Evolutionary conservation across 495 filamentous ascomycete genomes (phyloP).

Genomic region (Daldinia concentrica): DNA sequence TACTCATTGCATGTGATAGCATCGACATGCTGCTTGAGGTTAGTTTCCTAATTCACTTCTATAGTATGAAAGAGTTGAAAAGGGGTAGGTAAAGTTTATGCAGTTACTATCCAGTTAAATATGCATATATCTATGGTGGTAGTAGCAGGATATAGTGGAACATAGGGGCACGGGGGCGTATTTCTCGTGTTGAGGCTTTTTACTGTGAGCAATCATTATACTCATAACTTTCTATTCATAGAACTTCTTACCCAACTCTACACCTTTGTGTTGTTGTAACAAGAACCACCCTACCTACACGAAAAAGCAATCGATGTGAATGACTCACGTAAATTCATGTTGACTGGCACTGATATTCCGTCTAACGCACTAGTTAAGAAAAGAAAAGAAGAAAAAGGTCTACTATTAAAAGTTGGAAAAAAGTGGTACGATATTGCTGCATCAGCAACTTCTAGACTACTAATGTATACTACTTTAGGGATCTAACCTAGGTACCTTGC

Average conservation of each 20-base stretch:
- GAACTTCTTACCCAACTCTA: background rate
- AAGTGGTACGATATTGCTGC: conserved; percentile 1
- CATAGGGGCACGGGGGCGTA: background rate
- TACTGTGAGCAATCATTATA: background rate
- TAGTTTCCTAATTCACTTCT: background rate
- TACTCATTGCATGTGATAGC: too few species aligned
- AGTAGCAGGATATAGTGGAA: background rate
- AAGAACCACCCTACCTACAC: too few species aligned
- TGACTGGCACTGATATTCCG: background rate
- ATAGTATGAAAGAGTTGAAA: background rate
- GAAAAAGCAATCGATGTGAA: background rate
- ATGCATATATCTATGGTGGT: too few species aligned
- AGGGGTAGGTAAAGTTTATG: background rate
- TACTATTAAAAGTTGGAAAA: background rate
- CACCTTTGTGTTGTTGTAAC: background rate
- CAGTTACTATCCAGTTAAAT: background rate
- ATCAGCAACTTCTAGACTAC: background rate
- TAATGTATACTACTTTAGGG: background rate
- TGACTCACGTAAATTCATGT: background rate
- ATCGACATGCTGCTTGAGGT: background rate
- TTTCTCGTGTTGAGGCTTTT: background rate
- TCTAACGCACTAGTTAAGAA: background rate
- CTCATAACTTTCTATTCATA: background rate
- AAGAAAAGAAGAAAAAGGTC: background rate
- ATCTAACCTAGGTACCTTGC: conserved; percentile 6